Conservation (phyloP, 345 rosid genomes). For the Eutrema japonicum region DNA sequence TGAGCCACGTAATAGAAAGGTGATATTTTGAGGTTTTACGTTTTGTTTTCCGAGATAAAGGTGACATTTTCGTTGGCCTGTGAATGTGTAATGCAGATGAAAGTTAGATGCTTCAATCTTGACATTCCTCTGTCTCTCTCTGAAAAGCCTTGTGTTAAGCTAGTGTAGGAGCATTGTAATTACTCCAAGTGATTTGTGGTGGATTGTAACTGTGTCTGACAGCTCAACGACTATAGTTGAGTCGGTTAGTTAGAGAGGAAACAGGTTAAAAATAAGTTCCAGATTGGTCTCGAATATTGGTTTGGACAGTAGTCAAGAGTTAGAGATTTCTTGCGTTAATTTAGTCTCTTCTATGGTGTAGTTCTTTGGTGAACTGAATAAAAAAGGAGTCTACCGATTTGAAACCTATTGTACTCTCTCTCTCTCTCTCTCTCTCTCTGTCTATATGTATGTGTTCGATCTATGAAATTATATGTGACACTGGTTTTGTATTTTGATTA, state of each 20-base stretch:
- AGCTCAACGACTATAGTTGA: background rate
- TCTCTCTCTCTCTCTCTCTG: background rate
- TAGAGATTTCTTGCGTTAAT: background rate
- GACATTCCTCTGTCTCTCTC: background rate
- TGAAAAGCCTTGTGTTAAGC: slow-evolving; percentile 11
- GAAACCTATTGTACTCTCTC: background rate
- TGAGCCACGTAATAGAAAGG: slow-evolving; percentile 70
- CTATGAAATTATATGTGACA: slow-evolving; percentile 10
- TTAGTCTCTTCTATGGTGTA: background rate
- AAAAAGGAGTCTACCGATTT: background rate
- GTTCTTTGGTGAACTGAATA: background rate
- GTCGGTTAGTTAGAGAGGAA: background rate
- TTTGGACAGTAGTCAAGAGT: background rate
- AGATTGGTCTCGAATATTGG: background rate
- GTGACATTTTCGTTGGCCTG: background rate
- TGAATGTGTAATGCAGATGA: background rate
- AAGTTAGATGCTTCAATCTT: background rate
- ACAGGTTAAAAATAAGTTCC: background rate
- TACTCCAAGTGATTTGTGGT: background rate
- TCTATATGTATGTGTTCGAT: background rate
- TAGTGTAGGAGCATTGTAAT: slow-evolving; percentile 19
- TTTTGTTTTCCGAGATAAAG: background rate
- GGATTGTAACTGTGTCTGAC: background rate
- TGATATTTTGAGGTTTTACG: slow-evolving; percentile 18
- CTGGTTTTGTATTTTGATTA: slow-evolving; percentile 26